These are phyloP conservation scores for Kitagawia praeruptora DNA, from an alignment of 129 eudicot genomes.

Conservation along the genomic window DNA sequence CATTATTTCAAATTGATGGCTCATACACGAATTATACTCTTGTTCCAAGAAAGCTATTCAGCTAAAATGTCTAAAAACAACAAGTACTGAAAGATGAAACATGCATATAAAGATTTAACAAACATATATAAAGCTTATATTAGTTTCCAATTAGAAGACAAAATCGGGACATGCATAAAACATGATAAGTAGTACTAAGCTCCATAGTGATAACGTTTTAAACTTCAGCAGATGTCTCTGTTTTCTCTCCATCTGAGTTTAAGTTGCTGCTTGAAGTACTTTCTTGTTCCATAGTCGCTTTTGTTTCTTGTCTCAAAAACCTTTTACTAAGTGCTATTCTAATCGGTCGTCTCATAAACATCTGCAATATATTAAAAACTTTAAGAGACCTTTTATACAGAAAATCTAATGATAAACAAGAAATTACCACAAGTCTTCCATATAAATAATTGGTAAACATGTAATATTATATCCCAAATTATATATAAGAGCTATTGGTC, in stretches of 20 bases:
- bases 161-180: background rate
- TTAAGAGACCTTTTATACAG: background rate
- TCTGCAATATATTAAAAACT: conserved; percentile 22
- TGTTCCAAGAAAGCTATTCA: background rate
- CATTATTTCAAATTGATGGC: too few species aligned
- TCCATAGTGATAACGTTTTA: conserved; percentile 18
- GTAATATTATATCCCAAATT: background rate
- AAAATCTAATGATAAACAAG: background rate
- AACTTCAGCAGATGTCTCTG: conserved; percentile 19
- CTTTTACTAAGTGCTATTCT: conserved; percentile 59
- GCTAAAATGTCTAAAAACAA: background rate
- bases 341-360: conserved; percentile 76
- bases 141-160: background rate
- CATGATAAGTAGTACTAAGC: background rate
- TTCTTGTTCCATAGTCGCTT: conserved; percentile 32
- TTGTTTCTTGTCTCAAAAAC: conserved; percentile 62
- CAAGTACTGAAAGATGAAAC: background rate
- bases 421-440: background rate
- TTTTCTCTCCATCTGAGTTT: conserved; percentile 21
- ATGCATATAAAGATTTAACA: background rate
- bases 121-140: conserved; percentile 8
- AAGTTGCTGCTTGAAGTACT: conserved; percentile 20
- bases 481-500: background rate
- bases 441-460: background rate
- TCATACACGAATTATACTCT: background rate